Conservation (phyloP, 139 green algal genomes). For the Volvox reticuliferus region DNA sequence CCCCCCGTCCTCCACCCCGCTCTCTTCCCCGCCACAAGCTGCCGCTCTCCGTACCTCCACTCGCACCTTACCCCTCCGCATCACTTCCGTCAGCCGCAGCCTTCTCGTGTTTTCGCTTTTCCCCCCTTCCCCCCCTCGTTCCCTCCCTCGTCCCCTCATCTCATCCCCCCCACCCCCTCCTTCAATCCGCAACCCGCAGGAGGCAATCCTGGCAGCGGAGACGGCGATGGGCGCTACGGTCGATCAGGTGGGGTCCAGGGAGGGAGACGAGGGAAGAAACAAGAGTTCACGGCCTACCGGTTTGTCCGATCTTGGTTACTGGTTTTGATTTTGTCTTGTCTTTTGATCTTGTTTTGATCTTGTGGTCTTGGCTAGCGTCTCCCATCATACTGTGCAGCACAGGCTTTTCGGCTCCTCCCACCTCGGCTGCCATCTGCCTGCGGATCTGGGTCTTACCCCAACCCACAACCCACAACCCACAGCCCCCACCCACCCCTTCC, state of each 20-base stretch:
- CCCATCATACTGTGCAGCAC: no score
- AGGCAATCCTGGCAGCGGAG: conserved; percentile 56
- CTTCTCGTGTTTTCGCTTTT: background rate
- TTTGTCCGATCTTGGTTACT: no score
- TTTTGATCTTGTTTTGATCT: no score
- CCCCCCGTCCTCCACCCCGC: background rate
- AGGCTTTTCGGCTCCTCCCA: no score
- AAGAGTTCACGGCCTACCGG: no score
- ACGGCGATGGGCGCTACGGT: conserved; percentile 49
- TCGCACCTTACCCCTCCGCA: background rate
- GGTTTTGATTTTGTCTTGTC: no score
- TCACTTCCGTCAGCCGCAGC: background rate
- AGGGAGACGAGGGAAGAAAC: background rate
- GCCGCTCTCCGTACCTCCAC: background rate
- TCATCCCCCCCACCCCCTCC: background rate
- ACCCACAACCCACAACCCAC: no score
- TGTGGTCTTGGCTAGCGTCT: no score
- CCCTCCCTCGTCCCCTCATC: background rate
- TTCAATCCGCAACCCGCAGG: conserved; percentile 24
- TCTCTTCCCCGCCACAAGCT: background rate
- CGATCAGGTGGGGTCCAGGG: conserved; percentile 17
- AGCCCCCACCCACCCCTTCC: no score
- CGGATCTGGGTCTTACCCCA: no score
- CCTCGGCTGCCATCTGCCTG: no score
- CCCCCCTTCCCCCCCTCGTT: background rate